Evolutionary conservation across 1,139 yeast species (phyloP).

Genomic region (Taphrina flavorubra): DNA sequence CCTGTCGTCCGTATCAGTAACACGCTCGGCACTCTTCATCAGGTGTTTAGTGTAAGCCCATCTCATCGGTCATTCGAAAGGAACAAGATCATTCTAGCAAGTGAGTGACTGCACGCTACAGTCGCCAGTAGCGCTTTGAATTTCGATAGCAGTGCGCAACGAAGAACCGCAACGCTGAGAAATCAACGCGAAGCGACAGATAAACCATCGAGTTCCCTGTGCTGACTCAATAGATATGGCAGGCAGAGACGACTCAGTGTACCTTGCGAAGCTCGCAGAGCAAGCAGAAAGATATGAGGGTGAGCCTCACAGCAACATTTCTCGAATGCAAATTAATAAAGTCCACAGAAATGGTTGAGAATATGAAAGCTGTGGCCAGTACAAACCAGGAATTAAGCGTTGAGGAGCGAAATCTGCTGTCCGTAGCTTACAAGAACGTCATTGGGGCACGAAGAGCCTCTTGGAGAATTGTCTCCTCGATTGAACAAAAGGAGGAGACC

Average conservation of each 20-base stretch:
- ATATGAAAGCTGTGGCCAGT: constrained; percentile 96
- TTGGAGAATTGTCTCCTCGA: constrained; percentile 97
- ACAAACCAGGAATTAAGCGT: constrained; percentile 94
- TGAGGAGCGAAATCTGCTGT: constrained; percentile 95
- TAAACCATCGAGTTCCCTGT: too few species aligned
- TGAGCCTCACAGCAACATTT: constrained; percentile 55
- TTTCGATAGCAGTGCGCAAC: neutral
- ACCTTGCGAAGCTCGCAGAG: constrained; percentile 98
- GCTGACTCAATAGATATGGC: constrained; percentile 24
- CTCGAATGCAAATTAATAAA: neutral
- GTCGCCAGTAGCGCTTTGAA: neutral
- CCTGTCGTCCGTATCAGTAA: constrained; percentile 21
- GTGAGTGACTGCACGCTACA: neutral
- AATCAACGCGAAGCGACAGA: constrained; percentile 17
- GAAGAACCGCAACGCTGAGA: neutral
- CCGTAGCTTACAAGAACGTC: constrained; percentile 94
- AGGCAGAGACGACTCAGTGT: constrained; percentile 82
- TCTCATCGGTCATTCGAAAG: neutral
- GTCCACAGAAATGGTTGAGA: constrained; percentile 66
- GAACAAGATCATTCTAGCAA: neutral
- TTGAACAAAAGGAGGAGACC: constrained; percentile 97
- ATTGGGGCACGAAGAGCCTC: constrained; percentile 99
- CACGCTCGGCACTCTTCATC: constrained; percentile 16
- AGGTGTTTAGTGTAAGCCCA: neutral
- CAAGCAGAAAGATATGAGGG: constrained; percentile 99